Evolutionary conservation across 305 asterid species (phyloP).

Genomic region (Fraxinus dipetala): DNA sequence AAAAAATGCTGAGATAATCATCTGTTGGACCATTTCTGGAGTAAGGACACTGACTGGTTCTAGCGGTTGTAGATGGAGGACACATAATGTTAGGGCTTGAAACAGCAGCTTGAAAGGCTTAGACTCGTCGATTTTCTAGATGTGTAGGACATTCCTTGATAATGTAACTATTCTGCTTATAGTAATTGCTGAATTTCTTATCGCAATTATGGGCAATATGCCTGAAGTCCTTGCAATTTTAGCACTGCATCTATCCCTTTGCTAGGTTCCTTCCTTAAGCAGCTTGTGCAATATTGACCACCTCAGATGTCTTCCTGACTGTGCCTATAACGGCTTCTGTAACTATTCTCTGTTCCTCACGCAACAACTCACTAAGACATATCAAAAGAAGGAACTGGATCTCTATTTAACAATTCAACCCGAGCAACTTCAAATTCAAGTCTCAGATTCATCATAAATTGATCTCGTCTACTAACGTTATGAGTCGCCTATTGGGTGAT

Average conservation of each 20-base stretch:
- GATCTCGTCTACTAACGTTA: too few species aligned
- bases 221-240: neutral
- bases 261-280: neutral
- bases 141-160: neutral
- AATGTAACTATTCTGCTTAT: neutral
- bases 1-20: neutral
- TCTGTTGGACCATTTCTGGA: conserved; percentile 5
- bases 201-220: neutral
- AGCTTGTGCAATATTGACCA: neutral
- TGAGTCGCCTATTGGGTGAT: too few species aligned
- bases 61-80: neutral
- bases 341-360: neutral
- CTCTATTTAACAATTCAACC: neutral
- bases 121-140: neutral
- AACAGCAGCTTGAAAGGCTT: neutral
- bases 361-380: neutral
- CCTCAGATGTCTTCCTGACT: neutral
- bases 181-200: neutral
- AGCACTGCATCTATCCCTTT: neutral
- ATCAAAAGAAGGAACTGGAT: neutral
- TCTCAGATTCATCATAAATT: too few species aligned
- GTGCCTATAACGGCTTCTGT: neutral
- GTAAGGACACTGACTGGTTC: neutral
- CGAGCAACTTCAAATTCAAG: neutral
- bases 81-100: neutral